Evolutionary conservation across 495 filamentous ascomycete genomes (phyloP), one percentile per base, ranked within the genome.

Genomic region (Penicillium crystallinum): DNA sequence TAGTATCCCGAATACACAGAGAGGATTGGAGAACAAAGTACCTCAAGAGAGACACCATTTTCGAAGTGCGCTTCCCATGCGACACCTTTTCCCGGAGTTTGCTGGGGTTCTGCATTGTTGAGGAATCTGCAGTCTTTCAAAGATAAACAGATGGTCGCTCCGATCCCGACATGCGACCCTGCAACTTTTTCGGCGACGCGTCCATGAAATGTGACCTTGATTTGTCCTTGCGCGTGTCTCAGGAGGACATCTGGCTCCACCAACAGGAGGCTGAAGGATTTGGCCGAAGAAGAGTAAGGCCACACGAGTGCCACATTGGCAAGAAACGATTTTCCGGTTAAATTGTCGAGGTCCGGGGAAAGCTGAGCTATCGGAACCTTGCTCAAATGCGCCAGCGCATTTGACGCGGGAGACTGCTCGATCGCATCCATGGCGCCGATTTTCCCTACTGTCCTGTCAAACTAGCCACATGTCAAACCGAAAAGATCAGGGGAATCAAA

Each of bases 231-330:
- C 27, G 72, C 74, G 19, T 79, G 78, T 17, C 93, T 89, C 30
- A 96, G 80, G 35, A 89, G 86, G 59, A 93, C 88, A 61, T 98
- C 91, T 21, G 86, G 83, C 49, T 97, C 93, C 10, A 87, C 86
- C 4, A 96, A 77, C 2, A 90, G 79, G 27, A 98, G 80, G 43
- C 89, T 83, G 55, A 89, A 71, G 9, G 82, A 83, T 34, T 77
- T 76, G 6, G 78, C 84, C 12, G 88, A 85, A 6, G 84, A 84
- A 30, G 87, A 95, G 67, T 88, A 98, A 0, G 93, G 93, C 92
- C 93, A 97, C 39, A 90, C 81, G 15, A 98, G 82, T 5, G 87
- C 89, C 30, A 96, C 83, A 1, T 89, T 75, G 12, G 85, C 91
- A 45, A 72, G 68, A 23, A 90, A 72, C n/a, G 69, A 71, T 40